Evolutionary conservation across 2,329 filamentous ascomycete genomes (phyloP), one percentile per base, ranked within the genome.

Genomic region (Huntiella omanensis): DNA sequence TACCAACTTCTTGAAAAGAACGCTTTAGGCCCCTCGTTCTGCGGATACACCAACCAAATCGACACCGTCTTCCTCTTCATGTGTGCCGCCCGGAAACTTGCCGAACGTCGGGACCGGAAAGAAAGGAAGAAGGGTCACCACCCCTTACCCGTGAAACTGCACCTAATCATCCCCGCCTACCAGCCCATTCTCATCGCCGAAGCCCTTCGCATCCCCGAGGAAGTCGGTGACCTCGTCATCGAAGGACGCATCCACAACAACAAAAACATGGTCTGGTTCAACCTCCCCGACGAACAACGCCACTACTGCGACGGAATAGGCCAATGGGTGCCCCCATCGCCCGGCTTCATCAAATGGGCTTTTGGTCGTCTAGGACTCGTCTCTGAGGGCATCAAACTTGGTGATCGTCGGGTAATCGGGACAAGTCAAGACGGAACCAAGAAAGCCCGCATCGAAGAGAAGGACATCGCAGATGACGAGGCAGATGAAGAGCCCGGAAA

Each of bases 1-100:
- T 61, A 62, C 42, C 57, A 61, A 5, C 54, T 63, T 0, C 50
- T 64, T 11, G 57, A 62, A 8, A 54, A 58, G 3, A 55, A 55
- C 7, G 60, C 58, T 2, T 50, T 63, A 0, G 56, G 57, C 3
- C 55, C 58, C 5, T 53, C 56, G 1, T 64, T 64, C 37, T 61
- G 60, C 48, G 62, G 61, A 17, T 62, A 63, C 49, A 61, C 60
- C 32, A 62, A 63, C 36, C 60, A 64, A 45, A 57, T 64, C 17
- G 62, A 64, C 48, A 61, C 60, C 0, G 55, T 59, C 13, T 62
- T 63, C 41, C 55, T 62, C 44, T 64, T 62, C 45, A 64, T 64
- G 62, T 53, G 60, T 12, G 59, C 59, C 5, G 57, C 56, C 4
- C 53, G 60, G 15, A 53, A 53, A 33, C 52, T 53, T 5, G 54